Conservation (phyloP, 495 filamentous ascomycete species). For the Lindgomyces ingoldianus region DNA sequence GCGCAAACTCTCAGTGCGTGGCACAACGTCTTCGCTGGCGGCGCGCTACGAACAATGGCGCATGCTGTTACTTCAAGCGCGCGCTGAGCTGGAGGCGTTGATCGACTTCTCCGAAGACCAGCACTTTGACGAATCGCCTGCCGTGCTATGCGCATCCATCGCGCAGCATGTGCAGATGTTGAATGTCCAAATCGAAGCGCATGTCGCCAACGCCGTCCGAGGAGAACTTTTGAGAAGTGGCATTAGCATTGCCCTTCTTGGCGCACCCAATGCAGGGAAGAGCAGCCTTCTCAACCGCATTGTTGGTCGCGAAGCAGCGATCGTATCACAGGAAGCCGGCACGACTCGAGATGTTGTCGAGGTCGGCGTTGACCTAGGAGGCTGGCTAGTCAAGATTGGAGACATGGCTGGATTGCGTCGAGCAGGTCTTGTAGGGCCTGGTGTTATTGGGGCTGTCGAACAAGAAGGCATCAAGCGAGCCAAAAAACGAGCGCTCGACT, state of each 20-base stretch:
- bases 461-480: slow-evolving; percentile 88
- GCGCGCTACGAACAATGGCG: slow-evolving; percentile 85
- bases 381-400: slow-evolving; percentile 83
- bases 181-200: slow-evolving; percentile 60
- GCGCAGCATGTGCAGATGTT: slow-evolving; percentile 62
- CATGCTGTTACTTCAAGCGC: slow-evolving; percentile 69
- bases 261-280: slow-evolving; percentile 93
- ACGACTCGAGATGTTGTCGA: slow-evolving; percentile 95
- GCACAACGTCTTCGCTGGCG: slow-evolving; percentile 68
- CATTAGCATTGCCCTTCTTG: slow-evolving; percentile 81
- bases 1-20: slow-evolving; percentile 79
- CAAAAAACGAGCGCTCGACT: slow-evolving; percentile 73
- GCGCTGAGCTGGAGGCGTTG: slow-evolving; percentile 89
- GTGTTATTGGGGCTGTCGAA: slow-evolving; percentile 69
- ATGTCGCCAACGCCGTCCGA: slow-evolving; percentile 73
- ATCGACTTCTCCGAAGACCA: slow-evolving; percentile 98
- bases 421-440: slow-evolving; percentile 29
- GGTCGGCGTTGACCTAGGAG: slow-evolving; percentile 84
- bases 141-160: slow-evolving; percentile 68
- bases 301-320: slow-evolving; percentile 91
- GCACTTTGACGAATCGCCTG: slow-evolving; percentile 87
- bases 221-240: slow-evolving; percentile 85
- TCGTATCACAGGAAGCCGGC: slow-evolving; percentile 87
- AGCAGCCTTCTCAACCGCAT: slow-evolving; percentile 88
- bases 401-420: slow-evolving; percentile 86